These are phyloP conservation scores for Biscogniauxia mediterranea DNA, from an alignment of 2,329 filamentous ascomycete genomes.

Conservation along the genomic window DNA sequence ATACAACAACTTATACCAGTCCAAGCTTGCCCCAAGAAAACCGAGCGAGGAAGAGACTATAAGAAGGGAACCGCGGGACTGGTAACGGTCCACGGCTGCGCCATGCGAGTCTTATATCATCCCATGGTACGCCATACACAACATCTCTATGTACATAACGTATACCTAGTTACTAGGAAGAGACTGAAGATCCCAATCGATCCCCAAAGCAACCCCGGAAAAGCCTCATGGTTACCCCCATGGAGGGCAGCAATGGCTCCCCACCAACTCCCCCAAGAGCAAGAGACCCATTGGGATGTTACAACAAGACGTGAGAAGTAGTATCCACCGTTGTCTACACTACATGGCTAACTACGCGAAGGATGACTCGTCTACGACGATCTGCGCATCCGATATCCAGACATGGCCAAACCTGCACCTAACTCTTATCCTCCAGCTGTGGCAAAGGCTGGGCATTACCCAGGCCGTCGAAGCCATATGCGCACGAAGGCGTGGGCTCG, in stretches of 20 bases:
- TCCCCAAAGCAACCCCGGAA: neutral
- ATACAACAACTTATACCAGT: neutral
- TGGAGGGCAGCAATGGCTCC: neutral
- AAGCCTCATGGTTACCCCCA: neutral
- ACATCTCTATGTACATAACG: neutral
- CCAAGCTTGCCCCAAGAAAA: neutral
- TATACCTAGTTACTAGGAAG: neutral
- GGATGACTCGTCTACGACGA: neutral
- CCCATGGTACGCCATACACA: neutral
- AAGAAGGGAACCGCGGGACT: neutral
- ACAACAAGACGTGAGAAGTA: neutral
- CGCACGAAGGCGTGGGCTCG: neutral
- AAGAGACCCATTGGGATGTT: neutral
- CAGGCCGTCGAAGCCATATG: neutral
- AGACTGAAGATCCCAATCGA: slow-evolving; percentile 4
- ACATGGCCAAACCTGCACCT: neutral
- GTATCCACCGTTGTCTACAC: neutral
- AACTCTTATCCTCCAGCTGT: neutral
- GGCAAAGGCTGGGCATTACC: neutral
- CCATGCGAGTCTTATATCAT: neutral
- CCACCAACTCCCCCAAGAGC: neutral
- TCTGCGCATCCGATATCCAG: neutral
- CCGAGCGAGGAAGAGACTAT: neutral
- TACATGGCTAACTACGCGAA: neutral
- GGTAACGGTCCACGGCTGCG: neutral